phyloP scores from a whole-genome alignment of 768 basidiomycete genomes.

The Pilatotrama ljubarskyi region DNA sequence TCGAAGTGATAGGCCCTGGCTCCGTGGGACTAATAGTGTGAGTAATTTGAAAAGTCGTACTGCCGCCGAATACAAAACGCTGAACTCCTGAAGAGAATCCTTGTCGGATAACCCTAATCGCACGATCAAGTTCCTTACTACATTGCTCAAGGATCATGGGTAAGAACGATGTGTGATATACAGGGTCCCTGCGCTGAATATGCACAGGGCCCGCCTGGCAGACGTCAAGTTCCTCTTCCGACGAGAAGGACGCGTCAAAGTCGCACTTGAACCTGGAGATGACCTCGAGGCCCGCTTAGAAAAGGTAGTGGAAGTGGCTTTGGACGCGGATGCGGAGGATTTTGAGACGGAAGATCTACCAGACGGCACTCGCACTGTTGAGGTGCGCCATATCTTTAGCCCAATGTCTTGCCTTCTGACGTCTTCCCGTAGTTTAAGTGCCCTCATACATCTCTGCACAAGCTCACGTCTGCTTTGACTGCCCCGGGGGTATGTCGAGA shows the following conservation, averaged over 20 bases:
- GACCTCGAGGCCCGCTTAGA: conserved; percentile 34
- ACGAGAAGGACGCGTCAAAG: conserved; percentile 52
- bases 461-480: conserved; percentile 39
- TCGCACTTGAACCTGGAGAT: conserved; percentile 38
- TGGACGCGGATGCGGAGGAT: conserved; percentile 46
- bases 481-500: conserved; percentile 35
- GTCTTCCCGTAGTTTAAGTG: conserved; percentile 43
- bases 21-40: conserved; percentile 67
- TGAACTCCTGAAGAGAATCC: conserved; percentile 48
- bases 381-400: conserved; percentile 21
- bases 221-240: conserved; percentile 69
- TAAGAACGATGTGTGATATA: conserved; percentile 28
- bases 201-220: conserved; percentile 54
- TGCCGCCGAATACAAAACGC: conserved; percentile 21
- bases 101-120: conserved; percentile 65
- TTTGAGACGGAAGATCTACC: conserved; percentile 39
- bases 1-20: conserved; percentile 61
- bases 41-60: conserved; percentile 28
- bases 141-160: conserved; percentile 50
- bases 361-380: conserved; percentile 35
- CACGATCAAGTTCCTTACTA: conserved; percentile 57
- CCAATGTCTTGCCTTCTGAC: not conserved
- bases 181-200: not conserved
- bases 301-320: conserved; percentile 40
- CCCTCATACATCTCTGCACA: conserved; percentile 40